Evolutionary conservation across 148 eudicot species (phyloP), one percentile per base, ranked within the genome.

Genomic region (Amaranthus cruentus): DNA sequence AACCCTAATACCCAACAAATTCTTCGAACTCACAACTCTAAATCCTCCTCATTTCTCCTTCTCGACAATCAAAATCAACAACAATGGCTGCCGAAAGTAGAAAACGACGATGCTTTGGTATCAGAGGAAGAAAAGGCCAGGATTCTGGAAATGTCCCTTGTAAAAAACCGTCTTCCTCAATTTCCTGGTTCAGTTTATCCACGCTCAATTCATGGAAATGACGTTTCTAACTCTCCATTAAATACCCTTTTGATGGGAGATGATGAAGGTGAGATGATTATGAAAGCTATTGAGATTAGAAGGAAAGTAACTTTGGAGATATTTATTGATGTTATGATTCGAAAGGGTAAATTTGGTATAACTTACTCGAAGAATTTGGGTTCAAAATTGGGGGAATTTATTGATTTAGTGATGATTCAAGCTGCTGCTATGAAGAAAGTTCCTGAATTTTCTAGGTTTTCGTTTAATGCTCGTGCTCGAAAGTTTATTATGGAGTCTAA

Each of bases 331-430:
- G 80, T 73, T 13, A 85, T 94, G 98, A 79, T 73, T 43, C 76
- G 60, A 10, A 89, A 77, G 88, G 98, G 98, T 21, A 89, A 83
- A 75, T 94, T 94, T 86, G 98, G 97, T 52, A 91, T 94, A 54
- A 91, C 95, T 64, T 94, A 91, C 63, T 69, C 79, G 3, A 81
- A 78, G 8, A 94, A 91, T 87, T 62, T 94, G 84, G 87, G 82
- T 18, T 69, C 82, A 3, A 75, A 66, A 59, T 62, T 88, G 59
- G 66, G 81, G 48, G 91, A 75, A 3, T 94, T 86, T 75, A 38
- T 94, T 66, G 98, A 94, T 79, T 85, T 78, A 82, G 90, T 91
- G 4, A 87, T 94, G 92, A 91, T 94, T 84, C 84, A 85, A 56
- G 95, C 95, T 79, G 95, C 90, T 73, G 59, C 80, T 13, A 76